Evolutionary conservation across 140 eudicot species (phyloP).

Genomic region (Bidens hawaiensis): DNA sequence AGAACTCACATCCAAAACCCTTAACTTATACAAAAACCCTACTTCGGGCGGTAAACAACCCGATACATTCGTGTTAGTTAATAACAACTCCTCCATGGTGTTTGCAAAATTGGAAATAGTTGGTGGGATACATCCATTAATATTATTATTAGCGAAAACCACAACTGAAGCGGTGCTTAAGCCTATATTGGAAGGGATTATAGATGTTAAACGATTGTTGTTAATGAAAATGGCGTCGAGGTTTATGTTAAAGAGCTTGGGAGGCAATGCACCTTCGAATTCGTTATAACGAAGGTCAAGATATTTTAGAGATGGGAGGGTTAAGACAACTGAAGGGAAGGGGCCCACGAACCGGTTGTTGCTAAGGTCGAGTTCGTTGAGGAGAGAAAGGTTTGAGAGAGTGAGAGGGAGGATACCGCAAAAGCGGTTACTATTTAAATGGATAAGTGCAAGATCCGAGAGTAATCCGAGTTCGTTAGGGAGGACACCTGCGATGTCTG

Average conservation of each 20-base stretch:
- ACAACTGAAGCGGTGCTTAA: slow-evolving; percentile 56
- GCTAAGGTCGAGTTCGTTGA: slow-evolving; percentile 76
- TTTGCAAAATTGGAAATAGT: slow-evolving; percentile 60
- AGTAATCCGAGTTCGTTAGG: slow-evolving; percentile 72
- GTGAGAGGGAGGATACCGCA: slow-evolving; percentile 70
- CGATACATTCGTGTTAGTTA: slow-evolving; percentile 58
- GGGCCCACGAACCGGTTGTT: slow-evolving; percentile 84
- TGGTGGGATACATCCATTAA: slow-evolving; percentile 70
- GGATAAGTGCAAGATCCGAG: slow-evolving; percentile 62
- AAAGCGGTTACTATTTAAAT: slow-evolving; percentile 69
- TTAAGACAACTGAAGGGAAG: slow-evolving; percentile 64
- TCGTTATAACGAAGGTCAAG: slow-evolving; percentile 81
- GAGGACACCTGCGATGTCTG: slow-evolving; percentile 69
- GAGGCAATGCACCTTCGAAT: slow-evolving; percentile 71
- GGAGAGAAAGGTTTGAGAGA: slow-evolving; percentile 49
- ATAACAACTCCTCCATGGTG: slow-evolving; percentile 59
- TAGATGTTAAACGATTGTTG: slow-evolving; percentile 52
- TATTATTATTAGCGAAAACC: slow-evolving; percentile 77
- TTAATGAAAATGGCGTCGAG: slow-evolving; percentile 73
- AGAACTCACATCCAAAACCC: slow-evolving; percentile 65
- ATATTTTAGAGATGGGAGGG: slow-evolving; percentile 51
- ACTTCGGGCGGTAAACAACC: slow-evolving; percentile 76
- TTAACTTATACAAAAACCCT: slow-evolving; percentile 59
- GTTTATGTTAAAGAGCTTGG: slow-evolving; percentile 47
- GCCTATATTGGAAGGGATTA: slow-evolving; percentile 59